Evolutionary conservation across 345 rosid genomes (phyloP), one percentile per base, ranked within the genome.

Genomic region (Eucalyptus microcorys): DNA sequence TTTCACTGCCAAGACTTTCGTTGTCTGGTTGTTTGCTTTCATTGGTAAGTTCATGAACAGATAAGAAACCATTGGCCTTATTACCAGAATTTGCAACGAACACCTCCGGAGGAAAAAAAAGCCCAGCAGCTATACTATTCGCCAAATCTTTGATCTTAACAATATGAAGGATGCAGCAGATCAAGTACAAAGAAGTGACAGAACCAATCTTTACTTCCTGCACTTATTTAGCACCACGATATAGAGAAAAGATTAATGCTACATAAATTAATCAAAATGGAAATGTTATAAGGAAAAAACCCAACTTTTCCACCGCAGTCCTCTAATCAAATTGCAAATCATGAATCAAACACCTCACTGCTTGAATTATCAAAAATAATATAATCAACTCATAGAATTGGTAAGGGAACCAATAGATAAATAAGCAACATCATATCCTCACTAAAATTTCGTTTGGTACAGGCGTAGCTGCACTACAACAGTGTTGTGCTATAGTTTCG

Each of bases 111-210:
- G 95, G 95, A 92, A 94, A 95, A 89, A 98, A 95, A 93, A 97
- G 94, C 76, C 97, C 96, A 92, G 97, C 98, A 90, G 99, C 97
- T 93, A 97, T 93, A 88, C 93, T 92, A 90, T 98, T 98, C 32
- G 98, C 97, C 99, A 98, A 91, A 93, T 98, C 99, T 94, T 95
- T 98, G 92, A 96, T 98, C 93, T 98, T 97, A 88, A 98, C 96
- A 86, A 98, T 94, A 92, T 95, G 96, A 92, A 98, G 91, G 93
- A 98, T 98, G 97, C 99, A 96, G 88, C 98, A 98, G 89, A 98
- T 96, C 89, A 97, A 92, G 92, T 97, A 97, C 88, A 98, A 93
- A 85, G 98, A 96, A 90, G 99, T 96, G 91, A 94, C 89, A 49
- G 99, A 94, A 90, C 95, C 95, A 66, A 96, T 88, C 89, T 92